Percentiles rank a stretch among this genome's conserved stretches.
These are phyloP conservation scores for Linnemannia elongata DNA, from an alignment of 192 early-diverging fungal species.

Conservation along the genomic window DNA sequence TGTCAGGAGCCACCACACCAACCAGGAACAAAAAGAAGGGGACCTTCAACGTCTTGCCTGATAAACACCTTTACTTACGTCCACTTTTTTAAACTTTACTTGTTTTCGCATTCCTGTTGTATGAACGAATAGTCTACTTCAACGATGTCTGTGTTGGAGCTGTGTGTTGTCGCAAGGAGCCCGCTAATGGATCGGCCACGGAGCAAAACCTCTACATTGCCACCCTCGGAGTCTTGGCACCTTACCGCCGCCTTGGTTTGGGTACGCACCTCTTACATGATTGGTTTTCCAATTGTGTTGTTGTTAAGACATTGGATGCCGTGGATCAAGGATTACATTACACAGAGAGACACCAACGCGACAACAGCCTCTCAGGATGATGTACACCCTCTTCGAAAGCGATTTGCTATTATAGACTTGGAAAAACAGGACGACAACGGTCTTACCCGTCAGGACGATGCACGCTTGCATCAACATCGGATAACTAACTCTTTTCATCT, in stretches of 20 bases:
- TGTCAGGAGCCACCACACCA: too few species aligned
- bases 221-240: conserved; percentile 90
- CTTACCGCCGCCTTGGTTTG: conserved; percentile 84
- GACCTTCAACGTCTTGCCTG: too few species aligned
- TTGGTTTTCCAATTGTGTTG: background rate
- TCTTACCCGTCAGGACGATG: too few species aligned
- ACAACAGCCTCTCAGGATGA: too few species aligned
- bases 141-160: conserved; percentile 82
- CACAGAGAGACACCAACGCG: too few species aligned
- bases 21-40: too few species aligned
- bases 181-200: conserved; percentile 54
- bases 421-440: too few species aligned
- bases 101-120: background rate
- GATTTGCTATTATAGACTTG: too few species aligned
- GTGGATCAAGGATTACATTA: too few species aligned
- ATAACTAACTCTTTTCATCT: background rate
- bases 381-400: too few species aligned
- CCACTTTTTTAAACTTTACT: background rate
- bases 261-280: conserved; percentile 60
- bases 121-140: conserved; percentile 68
- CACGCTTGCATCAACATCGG: background rate
- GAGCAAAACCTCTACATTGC: conserved; percentile 78
- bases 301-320: too few species aligned
- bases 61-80: background rate
- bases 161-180: conserved; percentile 86